Evolutionary conservation across 192 early-diverging fungal species (phyloP).

Genomic region (Linderina pennispora): DNA sequence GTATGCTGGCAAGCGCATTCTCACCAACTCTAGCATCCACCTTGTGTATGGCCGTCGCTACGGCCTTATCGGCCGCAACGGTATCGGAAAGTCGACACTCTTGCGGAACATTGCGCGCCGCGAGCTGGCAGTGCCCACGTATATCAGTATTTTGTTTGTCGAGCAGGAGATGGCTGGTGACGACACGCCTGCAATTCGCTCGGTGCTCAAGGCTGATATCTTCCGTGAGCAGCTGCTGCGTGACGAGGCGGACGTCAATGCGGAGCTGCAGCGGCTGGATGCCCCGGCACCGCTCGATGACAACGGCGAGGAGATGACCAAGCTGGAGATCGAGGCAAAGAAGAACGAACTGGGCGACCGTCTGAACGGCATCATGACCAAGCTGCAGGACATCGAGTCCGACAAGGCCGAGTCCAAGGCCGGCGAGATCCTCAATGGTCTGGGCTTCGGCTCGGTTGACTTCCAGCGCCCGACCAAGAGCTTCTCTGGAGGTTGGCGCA

Average conservation of each 20-base stretch:
- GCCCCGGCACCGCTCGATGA: conserved; percentile 36
- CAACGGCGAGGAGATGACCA: conserved; percentile 47
- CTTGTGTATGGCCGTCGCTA: conserved; percentile 88
- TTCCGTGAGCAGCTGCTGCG: conserved; percentile 86
- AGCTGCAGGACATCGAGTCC: conserved; percentile 92
- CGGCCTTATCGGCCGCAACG: conserved; percentile 91
- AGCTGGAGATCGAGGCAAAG: conserved; percentile 51
- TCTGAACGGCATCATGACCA: conserved; percentile 78
- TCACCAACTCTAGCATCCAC: conserved; percentile 77
- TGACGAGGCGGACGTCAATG: conserved; percentile 68
- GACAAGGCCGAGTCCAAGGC: conserved; percentile 96
- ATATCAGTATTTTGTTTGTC: conserved; percentile 94
- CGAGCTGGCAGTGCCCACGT: conserved; percentile 81
- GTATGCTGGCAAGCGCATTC: conserved; percentile 88
- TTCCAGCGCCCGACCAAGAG: conserved; percentile 85
- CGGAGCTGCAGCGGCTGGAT: conserved; percentile 43
- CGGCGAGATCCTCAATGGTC: conserved; percentile 91
- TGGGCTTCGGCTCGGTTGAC: conserved; percentile 78
- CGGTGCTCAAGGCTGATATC: conserved; percentile 88
- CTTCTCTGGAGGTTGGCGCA: conserved; percentile 99
- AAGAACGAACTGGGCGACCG: conserved; percentile 48
- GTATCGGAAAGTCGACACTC: conserved; percentile 82
- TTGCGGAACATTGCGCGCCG: conserved; percentile 71
- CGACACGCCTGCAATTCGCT: conserved; percentile 76
- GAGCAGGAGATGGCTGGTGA: conserved; percentile 97